These are phyloP conservation scores for Amylostereum areolatum DNA, from an alignment of 1,284 basidiomycete species.

Conservation along the genomic window DNA sequence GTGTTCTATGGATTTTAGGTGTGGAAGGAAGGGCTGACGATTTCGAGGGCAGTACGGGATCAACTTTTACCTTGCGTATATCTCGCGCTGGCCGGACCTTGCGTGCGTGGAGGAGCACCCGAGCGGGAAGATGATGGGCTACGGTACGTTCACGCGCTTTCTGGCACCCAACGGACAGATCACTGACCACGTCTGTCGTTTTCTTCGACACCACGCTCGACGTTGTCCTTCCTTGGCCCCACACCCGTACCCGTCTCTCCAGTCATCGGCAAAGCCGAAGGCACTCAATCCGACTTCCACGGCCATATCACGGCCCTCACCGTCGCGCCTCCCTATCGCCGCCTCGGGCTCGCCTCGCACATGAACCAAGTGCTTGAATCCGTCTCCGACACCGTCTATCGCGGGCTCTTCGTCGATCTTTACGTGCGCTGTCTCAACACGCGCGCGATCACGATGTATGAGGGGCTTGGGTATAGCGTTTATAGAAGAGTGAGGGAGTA, in stretches of 20 bases:
- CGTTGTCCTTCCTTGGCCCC: conserved; percentile 1
- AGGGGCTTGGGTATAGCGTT: conserved; percentile 81
- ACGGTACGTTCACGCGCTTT: conserved; percentile 63
- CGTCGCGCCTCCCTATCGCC: conserved; percentile 87
- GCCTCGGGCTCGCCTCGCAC: conserved; percentile 73
- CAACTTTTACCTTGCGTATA: conserved; percentile 82
- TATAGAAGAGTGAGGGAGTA: conserved; percentile 83
- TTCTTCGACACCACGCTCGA: background rate
- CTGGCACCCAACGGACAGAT: too few species aligned
- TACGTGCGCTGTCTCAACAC: conserved; percentile 82
- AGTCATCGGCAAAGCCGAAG: conserved; percentile 89
- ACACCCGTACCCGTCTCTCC: background rate
- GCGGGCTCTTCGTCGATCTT: conserved; percentile 84
- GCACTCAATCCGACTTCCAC: conserved; percentile 68
- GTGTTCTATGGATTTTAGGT: conserved; percentile 17
- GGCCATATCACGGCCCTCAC: conserved; percentile 90
- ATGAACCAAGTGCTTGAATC: conserved; percentile 81
- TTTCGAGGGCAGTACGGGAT: conserved; percentile 73
- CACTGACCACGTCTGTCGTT: background rate
- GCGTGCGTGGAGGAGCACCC: conserved; percentile 79
- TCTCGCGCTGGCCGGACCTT: conserved; percentile 86
- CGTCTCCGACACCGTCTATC: conserved; percentile 72
- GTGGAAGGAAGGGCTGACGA: too few species aligned
- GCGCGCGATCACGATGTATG: conserved; percentile 81
- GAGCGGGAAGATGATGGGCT: conserved; percentile 79